phyloP scores from a whole-genome alignment of 1,284 basidiomycete species.

The Pseudozyma pruni region DNA sequence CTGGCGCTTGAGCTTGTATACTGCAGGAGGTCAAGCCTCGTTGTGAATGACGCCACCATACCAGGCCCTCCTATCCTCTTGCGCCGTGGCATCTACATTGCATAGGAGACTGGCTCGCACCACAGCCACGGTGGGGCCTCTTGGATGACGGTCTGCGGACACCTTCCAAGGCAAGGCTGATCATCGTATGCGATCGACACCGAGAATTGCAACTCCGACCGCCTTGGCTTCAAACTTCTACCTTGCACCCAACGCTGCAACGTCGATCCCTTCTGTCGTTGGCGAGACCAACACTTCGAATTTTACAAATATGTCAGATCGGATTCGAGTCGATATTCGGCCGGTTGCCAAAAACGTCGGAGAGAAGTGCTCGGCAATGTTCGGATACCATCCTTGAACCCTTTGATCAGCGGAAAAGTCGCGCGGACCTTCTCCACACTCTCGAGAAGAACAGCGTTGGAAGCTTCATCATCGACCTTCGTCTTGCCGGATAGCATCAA shows the following conservation, averaged over 20 bases:
- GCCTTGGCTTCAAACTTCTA: slow-evolving; percentile 30
- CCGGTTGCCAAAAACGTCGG: background rate
- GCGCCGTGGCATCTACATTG: background rate
- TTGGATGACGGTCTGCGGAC: too few relatives aligned
- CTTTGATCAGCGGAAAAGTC: background rate
- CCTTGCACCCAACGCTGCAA: slow-evolving; percentile 9
- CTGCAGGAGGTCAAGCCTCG: too few relatives aligned
- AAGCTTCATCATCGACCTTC: background rate
- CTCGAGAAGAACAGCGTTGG: background rate
- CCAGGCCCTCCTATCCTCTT: background rate
- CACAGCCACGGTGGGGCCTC: too few relatives aligned
- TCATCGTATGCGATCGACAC: slow-evolving; percentile 1
- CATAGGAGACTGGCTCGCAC: too few relatives aligned
- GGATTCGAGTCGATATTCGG: too few relatives aligned
- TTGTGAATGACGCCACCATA: too few relatives aligned
- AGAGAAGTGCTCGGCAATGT: slow-evolving; percentile 6
- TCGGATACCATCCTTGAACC: background rate
- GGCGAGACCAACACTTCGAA: slow-evolving; percentile 11
- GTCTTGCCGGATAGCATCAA: background rate
- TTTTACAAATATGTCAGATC: slow-evolving; percentile 10
- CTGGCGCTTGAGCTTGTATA: background rate
- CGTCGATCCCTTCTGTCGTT: slow-evolving; percentile 18
- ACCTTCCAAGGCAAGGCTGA: too few relatives aligned
- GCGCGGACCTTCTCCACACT: background rate
- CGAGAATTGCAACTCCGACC: slow-evolving; percentile 14